These are phyloP conservation scores for Amphicarpaea edgeworthii DNA, from an alignment of 306 rosid species.

Conservation along the genomic window DNA sequence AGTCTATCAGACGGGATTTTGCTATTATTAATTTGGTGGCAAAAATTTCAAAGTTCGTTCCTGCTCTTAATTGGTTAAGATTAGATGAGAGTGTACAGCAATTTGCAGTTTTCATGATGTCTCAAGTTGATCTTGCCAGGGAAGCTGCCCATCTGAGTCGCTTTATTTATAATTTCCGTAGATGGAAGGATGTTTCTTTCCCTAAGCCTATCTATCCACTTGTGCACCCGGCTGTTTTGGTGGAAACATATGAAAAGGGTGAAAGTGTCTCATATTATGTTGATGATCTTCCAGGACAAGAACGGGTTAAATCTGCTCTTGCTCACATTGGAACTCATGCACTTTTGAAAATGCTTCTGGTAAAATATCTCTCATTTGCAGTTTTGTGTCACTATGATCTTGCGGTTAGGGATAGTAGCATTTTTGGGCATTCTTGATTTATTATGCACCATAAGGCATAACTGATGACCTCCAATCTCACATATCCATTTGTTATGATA, in stretches of 20 bases:
- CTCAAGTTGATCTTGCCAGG: conserved; percentile 99
- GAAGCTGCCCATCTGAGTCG: conserved; percentile 99
- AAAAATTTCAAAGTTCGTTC: conserved; percentile 75
- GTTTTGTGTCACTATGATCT: conserved; percentile 27
- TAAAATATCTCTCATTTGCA: conserved; percentile 50
- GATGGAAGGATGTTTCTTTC: conserved; percentile 97
- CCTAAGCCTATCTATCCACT: conserved; percentile 98
- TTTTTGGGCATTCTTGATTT: conserved; percentile 21
- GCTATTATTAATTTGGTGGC: conserved; percentile 79
- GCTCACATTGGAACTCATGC: conserved; percentile 99
- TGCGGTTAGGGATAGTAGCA: conserved; percentile 30
- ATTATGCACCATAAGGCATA: not conserved
- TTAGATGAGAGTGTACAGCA: conserved; percentile 99
- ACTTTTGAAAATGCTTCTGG: conserved; percentile 98
- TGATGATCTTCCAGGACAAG: conserved; percentile 85
- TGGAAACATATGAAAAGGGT: conserved; percentile 95
- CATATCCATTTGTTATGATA: conserved; percentile 18
- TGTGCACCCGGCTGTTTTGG: conserved; percentile 97
- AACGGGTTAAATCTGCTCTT: conserved; percentile 78
- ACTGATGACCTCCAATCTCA: not conserved
- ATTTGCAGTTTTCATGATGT: conserved; percentile 99
- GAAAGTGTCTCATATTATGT: conserved; percentile 91
- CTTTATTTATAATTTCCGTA: conserved; percentile 88
- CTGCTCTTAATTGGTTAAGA: conserved; percentile 92
- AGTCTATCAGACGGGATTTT: conserved; percentile 96